A percentile compares a stretch with the other conserved stretches of the same genome.
These are phyloP conservation scores for Sugiyamaella grinbergsii DNA, from an alignment of 1,139 yeast genomes.

Conservation along the genomic window DNA sequence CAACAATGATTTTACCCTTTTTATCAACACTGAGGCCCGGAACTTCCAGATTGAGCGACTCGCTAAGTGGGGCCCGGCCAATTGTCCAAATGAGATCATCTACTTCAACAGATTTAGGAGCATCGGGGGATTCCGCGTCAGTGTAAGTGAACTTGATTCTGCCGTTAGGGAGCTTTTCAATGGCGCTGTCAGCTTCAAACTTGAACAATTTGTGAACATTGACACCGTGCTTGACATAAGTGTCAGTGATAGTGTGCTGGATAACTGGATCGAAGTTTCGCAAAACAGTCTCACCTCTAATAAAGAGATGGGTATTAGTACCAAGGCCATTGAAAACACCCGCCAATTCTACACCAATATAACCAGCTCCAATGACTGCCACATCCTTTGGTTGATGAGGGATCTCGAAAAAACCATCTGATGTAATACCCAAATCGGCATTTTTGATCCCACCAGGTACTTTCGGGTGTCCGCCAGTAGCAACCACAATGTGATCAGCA, in stretches of 20 bases:
- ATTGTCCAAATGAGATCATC: constrained; percentile 90
- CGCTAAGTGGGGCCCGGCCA: constrained; percentile 79
- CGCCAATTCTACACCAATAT: constrained; percentile 92
- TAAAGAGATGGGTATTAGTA: constrained; percentile 80
- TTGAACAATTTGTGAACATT: constrained; percentile 69
- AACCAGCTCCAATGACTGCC: constrained; percentile 97
- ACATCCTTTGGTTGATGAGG: constrained; percentile 84
- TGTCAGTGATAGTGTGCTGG: constrained; percentile 74
- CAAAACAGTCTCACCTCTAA: constrained; percentile 87
- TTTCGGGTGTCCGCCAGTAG: constrained; percentile 89
- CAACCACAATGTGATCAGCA: constrained; percentile 82
- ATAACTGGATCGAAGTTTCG: constrained; percentile 84
- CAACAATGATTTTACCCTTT: constrained; percentile 64
- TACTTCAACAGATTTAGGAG: constrained; percentile 54
- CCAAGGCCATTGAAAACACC: constrained; percentile 92
- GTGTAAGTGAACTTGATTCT: constrained; percentile 62
- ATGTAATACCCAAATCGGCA: constrained; percentile 77
- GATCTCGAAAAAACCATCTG: constrained; percentile 88
- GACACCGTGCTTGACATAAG: constrained; percentile 78
- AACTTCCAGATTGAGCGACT: constrained; percentile 67
- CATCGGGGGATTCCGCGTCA: constrained; percentile 41
- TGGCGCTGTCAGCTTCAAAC: constrained; percentile 49
- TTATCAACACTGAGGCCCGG: constrained; percentile 68
- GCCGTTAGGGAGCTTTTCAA: constrained; percentile 63
- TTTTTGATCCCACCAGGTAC: constrained; percentile 75